phyloP scores from a whole-genome alignment of 306 rosid species.

The Pterocarpus macrocarpus region DNA sequence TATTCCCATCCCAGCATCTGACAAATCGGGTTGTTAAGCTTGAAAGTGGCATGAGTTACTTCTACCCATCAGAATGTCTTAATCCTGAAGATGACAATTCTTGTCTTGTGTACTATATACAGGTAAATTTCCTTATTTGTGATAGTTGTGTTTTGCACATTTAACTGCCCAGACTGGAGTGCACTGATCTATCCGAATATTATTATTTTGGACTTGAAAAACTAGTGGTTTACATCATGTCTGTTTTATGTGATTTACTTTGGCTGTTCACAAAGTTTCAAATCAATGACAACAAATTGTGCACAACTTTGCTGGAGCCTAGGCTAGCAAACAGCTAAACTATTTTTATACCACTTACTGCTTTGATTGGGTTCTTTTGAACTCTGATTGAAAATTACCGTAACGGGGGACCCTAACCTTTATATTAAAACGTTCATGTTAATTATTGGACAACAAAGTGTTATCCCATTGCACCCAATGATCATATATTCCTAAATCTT shows the following conservation, averaged over 20 bases:
- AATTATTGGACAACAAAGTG: conserved; percentile 19
- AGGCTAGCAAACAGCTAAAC: conserved; percentile 24
- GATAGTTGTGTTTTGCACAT: conserved; percentile 2
- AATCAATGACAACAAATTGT: conserved; percentile 9
- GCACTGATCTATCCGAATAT: conserved; percentile 13
- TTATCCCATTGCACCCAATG: conserved; percentile 6
- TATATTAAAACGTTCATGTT: conserved; percentile 4
- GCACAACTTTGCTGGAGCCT: not conserved
- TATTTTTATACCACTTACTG: conserved; percentile 6
- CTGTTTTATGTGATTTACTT: conserved; percentile 1
- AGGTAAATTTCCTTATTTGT: conserved; percentile 58
- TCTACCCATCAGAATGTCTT: conserved; percentile 85
- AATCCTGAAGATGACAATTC: conserved; percentile 90
- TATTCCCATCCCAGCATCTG: conserved; percentile 83
- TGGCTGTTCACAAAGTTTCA: conserved; percentile 29
- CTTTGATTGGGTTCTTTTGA: conserved; percentile 29
- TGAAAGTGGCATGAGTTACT: conserved; percentile 70
- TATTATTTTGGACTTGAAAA: conserved; percentile 17
- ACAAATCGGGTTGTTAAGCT: conserved; percentile 85
- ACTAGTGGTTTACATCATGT: not conserved
- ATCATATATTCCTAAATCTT: conserved; percentile 6
- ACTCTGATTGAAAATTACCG: not conserved
- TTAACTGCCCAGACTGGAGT: conserved; percentile 18
- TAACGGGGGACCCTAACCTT: not conserved
- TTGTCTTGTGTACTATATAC: conserved; percentile 84